Base-by-base conservation (phyloP, 2,329 filamentous ascomycete genomes). In the Geosmithia morbida region DNA sequence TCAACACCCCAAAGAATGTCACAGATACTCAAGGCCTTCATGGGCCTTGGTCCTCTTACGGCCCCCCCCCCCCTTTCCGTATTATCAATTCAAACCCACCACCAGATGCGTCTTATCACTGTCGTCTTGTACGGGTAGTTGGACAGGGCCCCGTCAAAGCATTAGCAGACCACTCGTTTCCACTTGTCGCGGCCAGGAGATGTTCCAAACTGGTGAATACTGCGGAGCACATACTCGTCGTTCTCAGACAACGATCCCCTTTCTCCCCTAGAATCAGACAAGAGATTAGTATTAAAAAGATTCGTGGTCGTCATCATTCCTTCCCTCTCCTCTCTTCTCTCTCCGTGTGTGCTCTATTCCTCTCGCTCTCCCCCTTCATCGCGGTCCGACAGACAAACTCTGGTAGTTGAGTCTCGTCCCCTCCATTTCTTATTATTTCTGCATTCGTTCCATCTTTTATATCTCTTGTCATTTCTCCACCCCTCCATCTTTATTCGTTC, bases 371-470 rank as follows among this genome's bases (percentile, higher is more conserved):
- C 33, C 14, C 14, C 14, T 37, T 13, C 33, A 37, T 13, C 33
- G 33, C 33, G 33, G 33, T 37, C 14, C 33, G 33, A 37, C 33
- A 37, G 33, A 37, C 33, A 37, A 26, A 41, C 46, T 48, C 46
- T 48, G 46, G 46, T 48, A 48, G 46, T 42, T 42, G n/a, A n/a
- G 17, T 42, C 20, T 37, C 33, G 33, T 37, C 33, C 22, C 22
- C 22, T 26, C 22, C 22, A 26, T 37, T 37, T 37, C 33, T 37
- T 16, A 7, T 37, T 16, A 3, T 11, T 37, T 3, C 33, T 37
- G 3, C 13, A 37, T 37, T 37, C 11, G 6, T 16, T 13, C 3
- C 33, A 7, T 16, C 14, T 37, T 37, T 7, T 37, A 16, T 16
- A 37, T 16, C 14, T 30, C 7, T 30, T 16, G 10, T 37, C 33